Percentiles rank a stretch among this genome's conserved stretches.
These are phyloP conservation scores for Eucalyptus rudis DNA, from an alignment of 345 rosid species.

Conservation along the genomic window DNA sequence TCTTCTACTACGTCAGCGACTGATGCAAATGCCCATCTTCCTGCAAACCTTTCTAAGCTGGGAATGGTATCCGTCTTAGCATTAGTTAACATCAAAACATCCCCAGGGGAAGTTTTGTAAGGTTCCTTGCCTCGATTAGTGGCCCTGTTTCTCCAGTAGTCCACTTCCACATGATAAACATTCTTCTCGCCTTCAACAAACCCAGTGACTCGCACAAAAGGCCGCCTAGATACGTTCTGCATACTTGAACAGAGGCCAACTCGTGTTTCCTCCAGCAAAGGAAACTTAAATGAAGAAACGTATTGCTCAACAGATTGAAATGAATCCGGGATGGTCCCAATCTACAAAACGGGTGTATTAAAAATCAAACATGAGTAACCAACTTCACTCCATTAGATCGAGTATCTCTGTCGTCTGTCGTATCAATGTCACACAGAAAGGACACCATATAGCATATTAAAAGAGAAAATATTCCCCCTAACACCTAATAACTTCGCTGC, in stretches of 20 bases:
- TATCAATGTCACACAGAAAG: neutral
- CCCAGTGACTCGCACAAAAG: neutral
- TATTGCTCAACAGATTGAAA: neutral
- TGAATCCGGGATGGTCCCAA: constrained; percentile 1
- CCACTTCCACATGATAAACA: neutral
- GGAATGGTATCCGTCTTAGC: neutral
- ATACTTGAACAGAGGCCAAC: neutral
- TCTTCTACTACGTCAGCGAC: neutral
- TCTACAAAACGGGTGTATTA: neutral
- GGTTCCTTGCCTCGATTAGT: neutral
- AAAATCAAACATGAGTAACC: neutral
- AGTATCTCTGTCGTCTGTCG: neutral
- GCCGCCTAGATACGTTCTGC: neutral
- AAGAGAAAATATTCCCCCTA: neutral
- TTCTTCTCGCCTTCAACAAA: neutral
- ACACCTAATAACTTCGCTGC: neutral
- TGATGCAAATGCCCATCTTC: neutral
- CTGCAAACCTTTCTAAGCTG: neutral
- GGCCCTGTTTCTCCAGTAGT: neutral
- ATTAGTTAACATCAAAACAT: neutral
- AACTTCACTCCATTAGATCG: neutral
- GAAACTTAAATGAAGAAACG: neutral
- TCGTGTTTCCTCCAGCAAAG: constrained; percentile 5
- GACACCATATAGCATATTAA: neutral
- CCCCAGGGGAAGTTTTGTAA: neutral